Conservation (phyloP, 2,329 filamentous ascomycete species). For the Rutstroemia sp. region DNA sequence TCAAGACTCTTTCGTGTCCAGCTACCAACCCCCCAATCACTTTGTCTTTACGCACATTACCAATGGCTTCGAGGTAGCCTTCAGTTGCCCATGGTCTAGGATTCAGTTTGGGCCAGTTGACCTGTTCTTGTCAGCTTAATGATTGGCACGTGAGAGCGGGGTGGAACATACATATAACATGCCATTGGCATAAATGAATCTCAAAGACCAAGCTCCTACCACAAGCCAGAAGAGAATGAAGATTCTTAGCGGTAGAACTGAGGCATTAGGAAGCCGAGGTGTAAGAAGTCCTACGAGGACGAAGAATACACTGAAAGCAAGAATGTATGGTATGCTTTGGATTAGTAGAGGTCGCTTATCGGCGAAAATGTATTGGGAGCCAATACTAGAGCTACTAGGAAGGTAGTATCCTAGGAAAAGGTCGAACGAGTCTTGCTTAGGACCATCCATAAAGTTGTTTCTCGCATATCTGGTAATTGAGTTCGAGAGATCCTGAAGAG, state of each 20-base stretch:
- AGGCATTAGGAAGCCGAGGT: slow-evolving; percentile 60
- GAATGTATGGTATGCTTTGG: slow-evolving; percentile 86
- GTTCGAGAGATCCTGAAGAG: slow-evolving; percentile 79
- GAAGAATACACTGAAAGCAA: slow-evolving; percentile 72
- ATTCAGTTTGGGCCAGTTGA: slow-evolving; percentile 97
- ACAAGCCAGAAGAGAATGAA: slow-evolving; percentile 74
- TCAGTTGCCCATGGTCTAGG: slow-evolving; percentile 80
- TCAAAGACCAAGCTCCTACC: slow-evolving; percentile 61
- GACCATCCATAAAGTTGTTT: slow-evolving; percentile 94
- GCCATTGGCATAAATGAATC: slow-evolving; percentile 77
- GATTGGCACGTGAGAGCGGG: background rate
- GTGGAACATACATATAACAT: slow-evolving; percentile 78
- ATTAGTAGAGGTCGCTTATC: slow-evolving; percentile 81
- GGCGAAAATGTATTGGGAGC: slow-evolving; percentile 64
- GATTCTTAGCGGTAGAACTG: slow-evolving; percentile 72
- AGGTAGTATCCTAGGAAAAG: slow-evolving; percentile 84
- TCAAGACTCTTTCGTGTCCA: slow-evolving; percentile 73
- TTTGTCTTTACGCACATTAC: slow-evolving; percentile 73
- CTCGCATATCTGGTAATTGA: slow-evolving; percentile 81
- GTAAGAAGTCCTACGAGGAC: slow-evolving; percentile 69
- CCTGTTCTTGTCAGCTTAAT: slow-evolving; percentile 41
- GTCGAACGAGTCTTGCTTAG: slow-evolving; percentile 91
- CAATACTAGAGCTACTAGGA: slow-evolving; percentile 59
- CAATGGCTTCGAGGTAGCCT: slow-evolving; percentile 80
- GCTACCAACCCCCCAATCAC: slow-evolving; percentile 70